Evolutionary conservation across 371 early-diverging fungal species (phyloP).

Genomic region (Mortierella sp.): DNA sequence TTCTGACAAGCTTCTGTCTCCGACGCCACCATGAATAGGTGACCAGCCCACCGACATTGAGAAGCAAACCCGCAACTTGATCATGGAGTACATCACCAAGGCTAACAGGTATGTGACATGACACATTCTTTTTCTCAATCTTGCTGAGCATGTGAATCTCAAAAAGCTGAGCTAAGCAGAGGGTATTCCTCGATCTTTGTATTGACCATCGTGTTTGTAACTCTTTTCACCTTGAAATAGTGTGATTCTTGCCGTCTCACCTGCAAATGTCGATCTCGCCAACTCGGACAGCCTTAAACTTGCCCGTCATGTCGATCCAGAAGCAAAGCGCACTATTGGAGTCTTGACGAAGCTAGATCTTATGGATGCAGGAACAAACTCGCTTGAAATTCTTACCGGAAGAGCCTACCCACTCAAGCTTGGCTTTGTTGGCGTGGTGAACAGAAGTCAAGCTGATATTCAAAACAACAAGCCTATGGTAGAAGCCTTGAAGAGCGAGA

Average conservation of each 20-base stretch:
- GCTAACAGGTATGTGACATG: conserved; percentile 74
- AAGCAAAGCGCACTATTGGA: conserved; percentile 89
- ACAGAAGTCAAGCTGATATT: conserved; percentile 92
- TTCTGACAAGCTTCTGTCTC: not conserved
- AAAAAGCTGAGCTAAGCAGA: not conserved
- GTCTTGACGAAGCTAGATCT: conserved; percentile 95
- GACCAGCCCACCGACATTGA: conserved; percentile 79
- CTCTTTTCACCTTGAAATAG: conserved; percentile 48
- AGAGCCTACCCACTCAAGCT: conserved; percentile 85
- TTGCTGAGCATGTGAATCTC: not conserved
- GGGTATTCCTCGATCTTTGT: not conserved
- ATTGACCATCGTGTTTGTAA: not conserved
- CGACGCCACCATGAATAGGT: conserved; percentile 16
- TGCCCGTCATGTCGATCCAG: conserved; percentile 92
- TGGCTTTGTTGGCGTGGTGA: conserved; percentile 93
- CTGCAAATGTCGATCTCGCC: conserved; percentile 92
- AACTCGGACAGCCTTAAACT: conserved; percentile 95
- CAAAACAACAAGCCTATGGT: conserved; percentile 81
- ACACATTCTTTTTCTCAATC: not conserved
- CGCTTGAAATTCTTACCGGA: conserved; percentile 87
- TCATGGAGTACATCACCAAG: conserved; percentile 87
- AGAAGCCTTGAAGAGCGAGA: conserved; percentile 80
- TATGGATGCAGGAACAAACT: conserved; percentile 95
- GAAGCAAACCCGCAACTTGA: conserved; percentile 84
- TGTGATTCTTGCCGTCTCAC: conserved; percentile 94